phyloP scores from a whole-genome alignment of 73 alveolate genomes.

The Blepharisma stoltei region DNA sequence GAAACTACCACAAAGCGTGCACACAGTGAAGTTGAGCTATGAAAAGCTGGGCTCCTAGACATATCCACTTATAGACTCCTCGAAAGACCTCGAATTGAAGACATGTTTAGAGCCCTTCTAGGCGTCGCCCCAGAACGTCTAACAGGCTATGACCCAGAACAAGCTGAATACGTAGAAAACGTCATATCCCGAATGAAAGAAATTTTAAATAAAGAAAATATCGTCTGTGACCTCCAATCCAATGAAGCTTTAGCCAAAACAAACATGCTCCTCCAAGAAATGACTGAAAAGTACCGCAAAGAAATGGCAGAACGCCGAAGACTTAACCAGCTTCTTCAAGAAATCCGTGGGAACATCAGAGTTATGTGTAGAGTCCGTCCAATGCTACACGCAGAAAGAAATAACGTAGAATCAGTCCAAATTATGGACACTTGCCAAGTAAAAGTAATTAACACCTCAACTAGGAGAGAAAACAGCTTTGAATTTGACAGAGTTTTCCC shows the following conservation, averaged over 20 bases:
- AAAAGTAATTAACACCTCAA: neutral
- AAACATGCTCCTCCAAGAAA: neutral
- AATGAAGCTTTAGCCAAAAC: conserved; percentile 19
- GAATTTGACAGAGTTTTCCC: conserved; percentile 30
- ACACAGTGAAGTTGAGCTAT: conserved; percentile 16
- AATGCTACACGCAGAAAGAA: conserved; percentile 37
- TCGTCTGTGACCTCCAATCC: neutral
- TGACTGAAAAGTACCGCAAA: conserved; percentile 47
- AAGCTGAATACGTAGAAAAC: conserved; percentile 8
- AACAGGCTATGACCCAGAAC: conserved; percentile 7
- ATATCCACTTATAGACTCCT: neutral
- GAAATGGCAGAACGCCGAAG: conserved; percentile 56
- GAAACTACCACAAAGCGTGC: neutral
- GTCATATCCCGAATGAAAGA: neutral
- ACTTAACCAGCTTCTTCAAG: conserved; percentile 66
- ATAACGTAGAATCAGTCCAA: neutral
- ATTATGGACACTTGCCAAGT: conserved; percentile 30
- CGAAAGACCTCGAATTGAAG: conserved; percentile 24
- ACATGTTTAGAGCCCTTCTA: neutral
- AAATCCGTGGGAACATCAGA: conserved; percentile 82
- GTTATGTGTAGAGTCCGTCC: conserved; percentile 92
- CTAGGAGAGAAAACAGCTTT: conserved; percentile 1
- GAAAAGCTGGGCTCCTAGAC: conserved; percentile 19
- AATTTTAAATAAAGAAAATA: neutral
- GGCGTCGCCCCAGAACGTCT: conserved; percentile 22